Evolutionary conservation across 2,329 filamentous ascomycete species (phyloP).

Genomic region (Aschersonia sp.): DNA sequence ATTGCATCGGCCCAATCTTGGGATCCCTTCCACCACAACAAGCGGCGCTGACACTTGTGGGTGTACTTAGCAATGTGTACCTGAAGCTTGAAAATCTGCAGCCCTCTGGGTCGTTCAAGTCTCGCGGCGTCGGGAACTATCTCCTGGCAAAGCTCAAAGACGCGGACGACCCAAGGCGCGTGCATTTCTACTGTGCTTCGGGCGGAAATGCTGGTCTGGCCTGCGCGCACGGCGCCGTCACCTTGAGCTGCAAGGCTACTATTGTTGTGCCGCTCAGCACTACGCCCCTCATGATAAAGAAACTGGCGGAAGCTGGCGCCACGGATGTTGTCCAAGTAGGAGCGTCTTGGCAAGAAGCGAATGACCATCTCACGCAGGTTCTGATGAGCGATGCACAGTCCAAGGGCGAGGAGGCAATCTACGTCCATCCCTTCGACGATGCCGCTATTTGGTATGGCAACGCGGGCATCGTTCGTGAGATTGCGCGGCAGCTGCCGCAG

Average conservation of each 20-base stretch:
- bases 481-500: slow-evolving; percentile 18
- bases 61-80: slow-evolving; percentile 46
- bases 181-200: slow-evolving; percentile 58
- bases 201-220: slow-evolving; percentile 73
- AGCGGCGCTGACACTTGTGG: not conserved
- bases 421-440: slow-evolving; percentile 53
- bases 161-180: not conserved
- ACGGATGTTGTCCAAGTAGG: slow-evolving; percentile 49
- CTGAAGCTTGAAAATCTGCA: slow-evolving; percentile 75
- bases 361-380: slow-evolving; percentile 44
- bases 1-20: not conserved
- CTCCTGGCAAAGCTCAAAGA: slow-evolving; percentile 30
- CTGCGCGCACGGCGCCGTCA: slow-evolving; percentile 54
- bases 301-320: slow-evolving; percentile 49
- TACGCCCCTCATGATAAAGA: slow-evolving; percentile 50
- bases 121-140: slow-evolving; percentile 58
- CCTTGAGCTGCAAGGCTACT: slow-evolving; percentile 47
- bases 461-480: slow-evolving; percentile 36
- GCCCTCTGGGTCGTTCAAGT: slow-evolving; percentile 75
- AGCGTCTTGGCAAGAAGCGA: slow-evolving; percentile 53
- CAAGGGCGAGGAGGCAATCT: slow-evolving; percentile 30
- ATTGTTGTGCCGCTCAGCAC: slow-evolving; percentile 58
- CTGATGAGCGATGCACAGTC: slow-evolving; percentile 20
- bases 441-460: slow-evolving; percentile 52
- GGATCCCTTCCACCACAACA: not conserved